Percentiles rank a stretch among this genome's conserved stretches.
phyloP scores from a whole-genome alignment of 1,284 basidiomycete species.

The Trichosporon sp. region DNA sequence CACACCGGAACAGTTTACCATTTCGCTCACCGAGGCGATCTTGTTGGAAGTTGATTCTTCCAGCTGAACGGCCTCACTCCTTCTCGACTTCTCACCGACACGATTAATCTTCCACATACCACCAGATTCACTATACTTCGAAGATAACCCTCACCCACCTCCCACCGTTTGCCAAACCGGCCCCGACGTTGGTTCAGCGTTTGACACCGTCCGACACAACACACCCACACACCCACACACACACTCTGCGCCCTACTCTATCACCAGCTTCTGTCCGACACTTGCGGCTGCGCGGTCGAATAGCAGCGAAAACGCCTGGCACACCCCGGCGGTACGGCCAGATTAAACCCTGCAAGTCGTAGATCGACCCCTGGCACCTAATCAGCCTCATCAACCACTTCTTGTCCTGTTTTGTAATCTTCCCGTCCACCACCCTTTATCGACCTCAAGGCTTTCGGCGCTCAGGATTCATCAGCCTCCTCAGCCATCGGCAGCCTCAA shows the following conservation, averaged over 20 bases:
- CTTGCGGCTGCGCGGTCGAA: background rate
- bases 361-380: conserved; percentile 1
- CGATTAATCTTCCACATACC: no score
- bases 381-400: background rate
- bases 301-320: background rate
- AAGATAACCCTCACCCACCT: background rate
- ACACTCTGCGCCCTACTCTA: background rate
- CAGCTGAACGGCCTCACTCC: no score
- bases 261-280: background rate
- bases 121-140: no score
- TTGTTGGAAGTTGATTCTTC: background rate
- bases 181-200: background rate
- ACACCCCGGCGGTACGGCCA: background rate
- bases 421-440: background rate
- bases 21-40: background rate
- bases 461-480: background rate
- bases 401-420: background rate
- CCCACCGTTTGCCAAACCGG: background rate
- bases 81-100: background rate
- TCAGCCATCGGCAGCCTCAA: background rate
- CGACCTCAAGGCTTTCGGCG: background rate
- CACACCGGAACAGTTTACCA: background rate
- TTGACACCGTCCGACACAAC: background rate
- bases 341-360: background rate
- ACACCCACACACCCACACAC: background rate